Conservation (phyloP, 1,284 basidiomycete genomes). For the Coniferiporia weirii region DNA sequence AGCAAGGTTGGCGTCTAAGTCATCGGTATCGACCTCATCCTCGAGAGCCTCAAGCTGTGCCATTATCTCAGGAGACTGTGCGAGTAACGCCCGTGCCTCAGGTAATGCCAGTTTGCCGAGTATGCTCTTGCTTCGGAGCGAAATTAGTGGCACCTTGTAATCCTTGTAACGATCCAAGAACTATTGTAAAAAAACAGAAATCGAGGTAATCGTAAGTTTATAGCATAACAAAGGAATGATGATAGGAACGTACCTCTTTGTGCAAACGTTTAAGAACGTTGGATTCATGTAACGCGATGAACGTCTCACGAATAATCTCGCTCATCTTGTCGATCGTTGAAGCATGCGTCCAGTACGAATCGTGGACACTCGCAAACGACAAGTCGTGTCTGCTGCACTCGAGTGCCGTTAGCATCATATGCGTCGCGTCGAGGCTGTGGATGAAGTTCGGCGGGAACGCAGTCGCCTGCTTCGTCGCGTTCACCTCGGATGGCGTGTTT, state of each 20-base stretch:
- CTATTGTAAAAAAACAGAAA: conserved; percentile 32
- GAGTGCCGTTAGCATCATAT: conserved; percentile 98
- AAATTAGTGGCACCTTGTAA: conserved; percentile 66
- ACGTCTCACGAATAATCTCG: conserved; percentile 85
- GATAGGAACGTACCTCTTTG: background rate
- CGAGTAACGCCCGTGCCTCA: conserved; percentile 31
- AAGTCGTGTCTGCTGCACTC: conserved; percentile 56
- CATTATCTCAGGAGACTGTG: conserved; percentile 22
- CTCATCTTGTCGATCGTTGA: conserved; percentile 88
- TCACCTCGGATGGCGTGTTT: conserved; percentile 74
- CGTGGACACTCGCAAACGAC: conserved; percentile 94
- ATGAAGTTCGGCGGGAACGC: conserved; percentile 99
- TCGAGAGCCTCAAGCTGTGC: conserved; percentile 22
- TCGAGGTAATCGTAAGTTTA: background rate
- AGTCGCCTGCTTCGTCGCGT: conserved; percentile 83
- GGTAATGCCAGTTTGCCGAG: conserved; percentile 34
- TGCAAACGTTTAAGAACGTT: conserved; percentile 57
- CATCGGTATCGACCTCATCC: background rate
- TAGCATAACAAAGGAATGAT: background rate
- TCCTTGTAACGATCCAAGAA: conserved; percentile 76
- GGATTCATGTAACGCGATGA: conserved; percentile 87
- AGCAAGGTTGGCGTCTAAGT: conserved; percentile 11
- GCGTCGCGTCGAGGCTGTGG: conserved; percentile 95
- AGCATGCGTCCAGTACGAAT: conserved; percentile 99
- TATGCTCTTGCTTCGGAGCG: conserved; percentile 34